phyloP scores from a whole-genome alignment of 2,329 filamentous ascomycete species.

The Zasmidium cellare region DNA sequence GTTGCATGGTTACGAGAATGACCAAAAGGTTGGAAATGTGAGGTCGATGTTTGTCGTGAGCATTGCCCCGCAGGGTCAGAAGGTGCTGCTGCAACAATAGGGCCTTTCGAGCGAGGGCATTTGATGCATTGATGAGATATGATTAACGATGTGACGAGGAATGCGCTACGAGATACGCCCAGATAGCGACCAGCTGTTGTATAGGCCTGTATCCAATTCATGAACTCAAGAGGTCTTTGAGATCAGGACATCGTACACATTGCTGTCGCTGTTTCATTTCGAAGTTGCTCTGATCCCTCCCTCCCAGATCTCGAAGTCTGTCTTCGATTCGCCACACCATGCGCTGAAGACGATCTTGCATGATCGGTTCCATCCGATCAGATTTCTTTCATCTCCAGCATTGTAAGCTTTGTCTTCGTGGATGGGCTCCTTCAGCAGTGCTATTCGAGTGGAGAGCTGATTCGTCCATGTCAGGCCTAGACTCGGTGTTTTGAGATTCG shows the following conservation, averaged over 20 bases:
- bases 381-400: slow-evolving; percentile 43
- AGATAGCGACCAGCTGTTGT: neutral
- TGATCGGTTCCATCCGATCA: slow-evolving; percentile 68
- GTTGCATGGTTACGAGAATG: slow-evolving; percentile 17
- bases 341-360: slow-evolving; percentile 90
- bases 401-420: slow-evolving; percentile 44
- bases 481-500: slow-evolving; percentile 75
- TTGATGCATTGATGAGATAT: neutral
- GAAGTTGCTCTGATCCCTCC: slow-evolving; percentile 51
- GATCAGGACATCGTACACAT: no score
- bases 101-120: neutral
- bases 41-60: slow-evolving; percentile 16
- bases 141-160: neutral
- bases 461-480: slow-evolving; percentile 89
- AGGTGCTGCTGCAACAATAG: slow-evolving; percentile 3
- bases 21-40: slow-evolving; percentile 7
- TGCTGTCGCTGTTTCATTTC: neutral
- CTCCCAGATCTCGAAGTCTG: slow-evolving; percentile 74
- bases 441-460: slow-evolving; percentile 80
- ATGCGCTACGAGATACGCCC: neutral
- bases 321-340: slow-evolving; percentile 62
- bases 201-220: no score
- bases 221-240: no score
- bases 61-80: slow-evolving; percentile 2
- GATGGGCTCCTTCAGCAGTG: slow-evolving; percentile 69